Evolutionary conservation across 768 basidiomycete genomes (phyloP), one percentile per base, ranked within the genome.

Genomic region (Boletus pseudo-olivaceus): DNA sequence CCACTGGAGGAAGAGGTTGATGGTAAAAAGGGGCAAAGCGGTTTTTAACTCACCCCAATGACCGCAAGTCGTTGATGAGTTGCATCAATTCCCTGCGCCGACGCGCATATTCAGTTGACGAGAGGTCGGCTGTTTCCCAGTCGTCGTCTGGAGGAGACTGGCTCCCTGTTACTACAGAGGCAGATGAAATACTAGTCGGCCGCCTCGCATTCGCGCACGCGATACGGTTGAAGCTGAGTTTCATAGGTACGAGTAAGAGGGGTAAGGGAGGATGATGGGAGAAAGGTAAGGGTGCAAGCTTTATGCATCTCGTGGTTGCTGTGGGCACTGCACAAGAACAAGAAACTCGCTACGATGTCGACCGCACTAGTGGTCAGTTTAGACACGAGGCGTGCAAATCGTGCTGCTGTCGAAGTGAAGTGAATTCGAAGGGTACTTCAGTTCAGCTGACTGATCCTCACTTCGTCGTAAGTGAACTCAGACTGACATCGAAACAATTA

Each of bases 51-150:
- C 62, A 67, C 78, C 80, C 79, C 43, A 80, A 54, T 10, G 64
- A 72, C 0, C 68, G 58, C 15, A 80, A 64, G 32, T 73, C 71
- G n/a, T 58, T 70, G 32, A 72, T 61, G 4, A 80, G 60, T n/a
- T 68, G 63, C 63, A 79, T 73, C 14, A 79, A 50, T 49, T 74
- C 72, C 37, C 62, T 69, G 38, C 78, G 72, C 34, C 54, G 71
- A 9, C 66, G 67, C 0, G 76, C 76, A 66, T 80, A 80, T 30
- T 73, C 73, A 8, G 56, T 67, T 1, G 68, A 64, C 7, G 72
- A 57, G 45, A 75, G 56, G 45, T 63, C 60, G 7, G 58, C 15
- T 1, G 61, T 8, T 4, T 54, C 62, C 56, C 39, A 57, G 23
- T 4, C 26, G 5, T 55, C 66, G 0, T 60, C 66, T 27, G 58